Evolutionary conservation across 1,284 basidiomycete genomes (phyloP), one percentile per base, ranked within the genome.

Genomic region (Golubevia sp.): DNA sequence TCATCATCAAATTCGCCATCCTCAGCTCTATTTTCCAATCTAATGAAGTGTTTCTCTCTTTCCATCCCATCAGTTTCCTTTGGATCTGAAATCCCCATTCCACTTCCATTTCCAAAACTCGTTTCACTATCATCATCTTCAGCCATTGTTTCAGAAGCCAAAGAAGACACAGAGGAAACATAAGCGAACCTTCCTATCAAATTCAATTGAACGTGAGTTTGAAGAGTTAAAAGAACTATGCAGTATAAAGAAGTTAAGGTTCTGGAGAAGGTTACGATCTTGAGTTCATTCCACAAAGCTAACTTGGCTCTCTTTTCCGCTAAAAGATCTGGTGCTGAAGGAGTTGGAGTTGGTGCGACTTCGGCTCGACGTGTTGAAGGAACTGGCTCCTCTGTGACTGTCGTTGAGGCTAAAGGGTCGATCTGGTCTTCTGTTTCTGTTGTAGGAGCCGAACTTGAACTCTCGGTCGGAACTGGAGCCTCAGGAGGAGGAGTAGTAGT

Each of bases 241-340:
- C 92, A 89, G 83, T 96, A 96, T 20, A 95, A 84, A 0, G 90
- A 88, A 6, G 93, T 94, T 51, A 96, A 84, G n/a, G 91, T 91
- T 57, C 93, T 88, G 2, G 92, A 92, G 74, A 96, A 89, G 1
- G 93, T 91, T 20, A 61, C 58, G 55, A 76, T 59, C 49, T 82
- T 82, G 60, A 83, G 73, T 18, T 82, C 67, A 68, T 81, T 79
- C 81, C 81, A 83, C 15, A 83, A 73, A 23, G 64, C 69, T 34
- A 77, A 62, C 60, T 83, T 83, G 34, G 50, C 30, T 23, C 49
- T 48, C 44, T 66, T 59, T n/a, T 62, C 54, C 3, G 58, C 52
- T 7, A n/a, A 26, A 21, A 48, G 27, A 48, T 55, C 49, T 44
- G 56, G 48, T 15, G 38, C 38, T 26, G 62, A 24, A 0, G 50